phyloP scores from a whole-genome alignment of 164 flowering plant genomes.

The Malania oleifera region DNA sequence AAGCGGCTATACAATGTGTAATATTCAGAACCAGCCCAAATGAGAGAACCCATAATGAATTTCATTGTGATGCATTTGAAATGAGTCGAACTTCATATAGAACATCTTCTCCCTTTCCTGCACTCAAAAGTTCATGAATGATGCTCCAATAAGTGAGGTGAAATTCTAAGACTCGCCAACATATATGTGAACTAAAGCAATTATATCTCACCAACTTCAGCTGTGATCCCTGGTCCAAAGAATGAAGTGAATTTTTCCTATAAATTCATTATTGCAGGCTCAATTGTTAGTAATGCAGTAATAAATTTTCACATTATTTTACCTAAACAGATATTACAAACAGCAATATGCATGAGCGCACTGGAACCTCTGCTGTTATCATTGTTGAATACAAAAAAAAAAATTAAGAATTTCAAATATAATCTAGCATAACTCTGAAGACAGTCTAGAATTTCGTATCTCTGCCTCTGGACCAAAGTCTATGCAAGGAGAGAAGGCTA shows the following conservation, averaged over 20 bases:
- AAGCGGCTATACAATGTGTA: neutral
- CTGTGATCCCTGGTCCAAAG: slow-evolving; percentile 91
- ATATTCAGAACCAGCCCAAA: slow-evolving; percentile 4
- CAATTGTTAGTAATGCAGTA: neutral
- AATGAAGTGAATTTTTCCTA: slow-evolving; percentile 92
- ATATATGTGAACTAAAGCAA: neutral
- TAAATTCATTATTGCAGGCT: neutral
- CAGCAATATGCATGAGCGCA: neutral
- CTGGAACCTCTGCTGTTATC: neutral
- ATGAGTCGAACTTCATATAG: slow-evolving; percentile 76
- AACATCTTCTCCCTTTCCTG: slow-evolving; percentile 63
- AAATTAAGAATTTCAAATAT: neutral
- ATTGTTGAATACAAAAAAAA: neutral
- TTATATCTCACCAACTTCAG: slow-evolving; percentile 71
- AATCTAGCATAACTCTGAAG: neutral
- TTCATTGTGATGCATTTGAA: slow-evolving; percentile 35
- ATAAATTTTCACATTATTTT: no score
- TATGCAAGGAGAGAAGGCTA: neutral
- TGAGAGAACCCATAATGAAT: slow-evolving; percentile 1
- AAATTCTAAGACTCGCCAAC: no score
- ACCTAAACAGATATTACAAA: neutral
- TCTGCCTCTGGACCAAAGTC: neutral
- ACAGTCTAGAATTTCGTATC: neutral
- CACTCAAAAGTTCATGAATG: slow-evolving; percentile 17
- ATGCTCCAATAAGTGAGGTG: neutral